Evolutionary conservation across 208 protist genomes (phyloP).

Genomic region (Trypanosomatidae sp.): DNA sequence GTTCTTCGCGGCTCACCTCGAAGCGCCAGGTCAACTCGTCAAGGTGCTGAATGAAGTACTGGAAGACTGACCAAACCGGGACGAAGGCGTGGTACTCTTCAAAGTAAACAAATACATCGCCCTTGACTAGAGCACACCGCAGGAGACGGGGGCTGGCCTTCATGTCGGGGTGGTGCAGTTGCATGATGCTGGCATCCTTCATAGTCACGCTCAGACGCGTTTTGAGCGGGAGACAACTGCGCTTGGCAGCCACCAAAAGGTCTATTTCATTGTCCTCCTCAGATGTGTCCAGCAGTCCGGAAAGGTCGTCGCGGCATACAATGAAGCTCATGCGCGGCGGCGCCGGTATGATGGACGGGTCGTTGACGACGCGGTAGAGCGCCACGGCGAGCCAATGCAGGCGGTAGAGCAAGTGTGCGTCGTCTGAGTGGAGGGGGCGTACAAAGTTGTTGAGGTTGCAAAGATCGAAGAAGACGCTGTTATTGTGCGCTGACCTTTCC

Average conservation of each 20-base stretch:
- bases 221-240: slow-evolving; percentile 53
- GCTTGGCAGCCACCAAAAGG: slow-evolving; percentile 48
- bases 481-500: slow-evolving; percentile 25
- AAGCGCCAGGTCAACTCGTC: slow-evolving; percentile 46
- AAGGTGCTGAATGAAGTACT: slow-evolving; percentile 33
- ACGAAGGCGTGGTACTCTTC: slow-evolving; percentile 30
- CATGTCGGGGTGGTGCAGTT: slow-evolving; percentile 39
- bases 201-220: slow-evolving; percentile 36
- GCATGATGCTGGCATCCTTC: slow-evolving; percentile 21
- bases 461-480: slow-evolving; percentile 29
- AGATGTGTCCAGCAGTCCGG: slow-evolving; percentile 7
- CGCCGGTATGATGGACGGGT: slow-evolving; percentile 39
- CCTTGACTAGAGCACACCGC: slow-evolving; percentile 38
- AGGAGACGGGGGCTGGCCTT: slow-evolving; percentile 17
- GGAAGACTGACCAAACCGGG: slow-evolving; percentile 43
- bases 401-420: slow-evolving; percentile 33
- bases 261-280: slow-evolving; percentile 52
- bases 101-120: slow-evolving; percentile 43
- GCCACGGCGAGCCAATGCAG: slow-evolving; percentile 57
- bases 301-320: slow-evolving; percentile 18
- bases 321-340: slow-evolving; percentile 60
- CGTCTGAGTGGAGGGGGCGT: slow-evolving; percentile 37
- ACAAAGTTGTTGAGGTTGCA: slow-evolving; percentile 27
- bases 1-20: slow-evolving; percentile 33
- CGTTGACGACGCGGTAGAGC: slow-evolving; percentile 36